Percentiles rank a stretch among this genome's conserved stretches.
Evolutionary conservation across 208 protist species (phyloP).

Genomic region (Leishmania braziliensis): DNA sequence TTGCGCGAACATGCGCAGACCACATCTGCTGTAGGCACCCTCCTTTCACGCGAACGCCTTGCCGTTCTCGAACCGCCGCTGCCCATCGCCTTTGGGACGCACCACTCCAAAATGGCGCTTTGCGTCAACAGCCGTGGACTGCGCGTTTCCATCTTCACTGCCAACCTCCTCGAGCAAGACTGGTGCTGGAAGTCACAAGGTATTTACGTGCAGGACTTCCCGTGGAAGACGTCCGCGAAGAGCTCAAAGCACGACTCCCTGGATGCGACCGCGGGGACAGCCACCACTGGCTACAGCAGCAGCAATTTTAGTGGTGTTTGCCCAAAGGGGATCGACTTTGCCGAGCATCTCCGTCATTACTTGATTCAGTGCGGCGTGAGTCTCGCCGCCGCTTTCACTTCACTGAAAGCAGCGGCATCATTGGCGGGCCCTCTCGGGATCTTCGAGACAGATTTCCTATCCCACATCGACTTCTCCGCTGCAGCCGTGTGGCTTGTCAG

Average conservation of each 20-base stretch:
- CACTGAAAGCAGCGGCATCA: background rate
- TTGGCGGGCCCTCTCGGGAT: conserved; percentile 22
- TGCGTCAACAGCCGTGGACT: conserved; percentile 59
- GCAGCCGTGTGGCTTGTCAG: conserved; percentile 64
- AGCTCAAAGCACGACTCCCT: background rate
- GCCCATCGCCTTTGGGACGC: conserved; percentile 76
- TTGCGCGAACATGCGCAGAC: background rate
- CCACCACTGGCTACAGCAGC: background rate
- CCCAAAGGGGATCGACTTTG: conserved; percentile 40
- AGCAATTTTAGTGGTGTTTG: background rate
- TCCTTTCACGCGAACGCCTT: conserved; percentile 28
- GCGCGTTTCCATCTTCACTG: conserved; percentile 71
- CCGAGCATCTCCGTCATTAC: conserved; percentile 42
- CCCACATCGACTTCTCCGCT: conserved; percentile 61
- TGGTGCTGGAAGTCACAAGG: conserved; percentile 76
- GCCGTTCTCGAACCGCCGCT: conserved; percentile 63
- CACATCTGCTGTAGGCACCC: background rate
- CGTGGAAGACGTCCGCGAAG: conserved; percentile 11
- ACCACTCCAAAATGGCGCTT: conserved; percentile 83
- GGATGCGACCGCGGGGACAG: background rate
- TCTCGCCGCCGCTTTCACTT: conserved; percentile 6
- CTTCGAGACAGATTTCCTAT: conserved; percentile 43
- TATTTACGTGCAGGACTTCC: conserved; percentile 87
- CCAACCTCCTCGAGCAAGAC: conserved; percentile 74
- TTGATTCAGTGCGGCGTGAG: conserved; percentile 18